These are phyloP conservation scores for Scalesia atractyloides DNA, from an alignment of 129 eudicot genomes.

Conservation along the genomic window DNA sequence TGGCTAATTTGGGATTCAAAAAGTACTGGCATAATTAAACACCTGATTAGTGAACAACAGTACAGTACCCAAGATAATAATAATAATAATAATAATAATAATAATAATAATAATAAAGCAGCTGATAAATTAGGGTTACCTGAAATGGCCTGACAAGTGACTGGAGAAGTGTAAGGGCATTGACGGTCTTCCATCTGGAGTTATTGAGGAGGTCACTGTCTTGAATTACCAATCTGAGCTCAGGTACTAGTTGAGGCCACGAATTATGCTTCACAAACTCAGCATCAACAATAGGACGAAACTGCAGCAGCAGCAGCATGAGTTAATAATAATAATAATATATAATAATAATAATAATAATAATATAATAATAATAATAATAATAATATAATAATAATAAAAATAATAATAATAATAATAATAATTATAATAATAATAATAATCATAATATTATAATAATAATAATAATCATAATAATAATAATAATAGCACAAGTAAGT, in stretches of 20 bases:
- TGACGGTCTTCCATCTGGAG: conserved; percentile 55
- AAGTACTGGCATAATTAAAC: conserved; percentile 52
- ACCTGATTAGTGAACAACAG: conserved; percentile 4
- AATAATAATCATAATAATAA: neutral
- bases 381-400: conserved; percentile 15
- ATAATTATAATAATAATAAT: conserved; percentile 2
- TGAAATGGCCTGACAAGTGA: conserved; percentile 75
- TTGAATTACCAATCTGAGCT: conserved; percentile 53
- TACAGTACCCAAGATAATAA: neutral
- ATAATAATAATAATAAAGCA: neutral
- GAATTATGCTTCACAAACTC: conserved; percentile 64
- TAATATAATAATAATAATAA: neutral
- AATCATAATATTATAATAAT: conserved; percentile 15
- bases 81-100: neutral
- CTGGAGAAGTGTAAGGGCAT: conserved; percentile 66
- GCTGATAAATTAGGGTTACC: too few relatives aligned
- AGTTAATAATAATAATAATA: conserved; percentile 5
- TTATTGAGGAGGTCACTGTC: conserved; percentile 53
- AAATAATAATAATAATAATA: too few relatives aligned
- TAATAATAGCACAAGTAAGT: neutral
- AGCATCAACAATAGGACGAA: conserved; percentile 57
- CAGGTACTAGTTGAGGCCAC: conserved; percentile 76
- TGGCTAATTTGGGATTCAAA: conserved; percentile 73
- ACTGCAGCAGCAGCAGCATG: conserved; percentile 39
- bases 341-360: conserved; percentile 5